Evolutionary conservation across 2,329 filamentous ascomycete species (phyloP).

Genomic region (Diaporthe caulivora): DNA sequence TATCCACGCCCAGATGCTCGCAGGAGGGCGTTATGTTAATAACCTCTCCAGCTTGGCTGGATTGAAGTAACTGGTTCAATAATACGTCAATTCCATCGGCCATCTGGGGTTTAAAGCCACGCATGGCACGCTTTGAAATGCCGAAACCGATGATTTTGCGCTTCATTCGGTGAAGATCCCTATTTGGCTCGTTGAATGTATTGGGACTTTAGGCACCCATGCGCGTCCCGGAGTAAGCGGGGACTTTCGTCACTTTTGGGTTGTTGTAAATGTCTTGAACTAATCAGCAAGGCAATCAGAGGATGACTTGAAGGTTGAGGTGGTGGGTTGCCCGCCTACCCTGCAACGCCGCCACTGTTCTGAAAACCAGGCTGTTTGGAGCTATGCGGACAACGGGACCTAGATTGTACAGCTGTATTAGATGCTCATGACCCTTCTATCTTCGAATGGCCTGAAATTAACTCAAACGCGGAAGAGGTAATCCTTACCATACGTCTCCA

Average conservation of each 20-base stretch:
- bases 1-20: constrained; percentile 35
- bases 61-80: neutral
- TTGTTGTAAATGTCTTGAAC: constrained; percentile 27
- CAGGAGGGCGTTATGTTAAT: constrained; percentile 12
- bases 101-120: neutral
- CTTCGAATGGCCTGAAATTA: too few relatives aligned
- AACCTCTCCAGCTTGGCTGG: neutral
- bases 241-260: constrained; percentile 13
- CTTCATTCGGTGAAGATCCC: neutral
- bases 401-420: neutral
- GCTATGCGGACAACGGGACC: neutral
- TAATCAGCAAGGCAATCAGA: neutral
- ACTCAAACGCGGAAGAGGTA: neutral
- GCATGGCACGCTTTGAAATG: constrained; percentile 18
- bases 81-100: neutral
- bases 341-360: neutral
- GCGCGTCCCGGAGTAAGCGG: neutral
- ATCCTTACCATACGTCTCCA: neutral
- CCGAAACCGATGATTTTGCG: neutral
- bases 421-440: too few relatives aligned
- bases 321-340: too few relatives aligned
- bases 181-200: constrained; percentile 13
- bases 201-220: neutral
- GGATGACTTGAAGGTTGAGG: neutral
- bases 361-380: constrained; percentile 19